Evolutionary conservation across 768 basidiomycete genomes (phyloP), one percentile per base, ranked within the genome.

Genomic region (Trametes maxima): DNA sequence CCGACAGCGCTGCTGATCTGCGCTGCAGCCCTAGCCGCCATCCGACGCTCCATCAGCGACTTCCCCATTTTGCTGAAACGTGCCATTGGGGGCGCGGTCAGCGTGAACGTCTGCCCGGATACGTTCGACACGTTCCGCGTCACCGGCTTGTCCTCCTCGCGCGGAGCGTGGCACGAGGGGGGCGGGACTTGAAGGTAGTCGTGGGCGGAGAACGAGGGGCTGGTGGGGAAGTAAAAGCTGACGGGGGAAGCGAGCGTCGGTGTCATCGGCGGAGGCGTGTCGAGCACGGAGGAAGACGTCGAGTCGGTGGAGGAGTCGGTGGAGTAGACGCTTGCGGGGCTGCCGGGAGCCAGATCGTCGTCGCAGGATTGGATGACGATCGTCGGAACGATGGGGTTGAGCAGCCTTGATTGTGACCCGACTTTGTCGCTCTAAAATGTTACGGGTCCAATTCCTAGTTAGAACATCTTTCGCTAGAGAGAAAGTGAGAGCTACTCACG

Each of bases 111-210:
- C 54, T 28, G 21, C 16, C 60, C 60, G 6, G 60, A 62, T 22
- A 51, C 36, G 33, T 45, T 58, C 39, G 62, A 57, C 44, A 54
- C 51, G 17, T 51, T 57, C 36, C 49, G 45, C 55, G 21, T 46
- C n/a, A 47, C 45, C 46, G 43, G 37, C 21, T 44, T 48, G 37
- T 58, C 57, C 40, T 58, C 61, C 25, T 53, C 50, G 36, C 61
- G 56, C 42, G 62, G 62, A 8, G 51, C 56, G 52, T 63, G 47
- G 52, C 47, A 63, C n/a, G 50, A 58, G 3, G 62, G 39, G 39
- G 51, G 56, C 14, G 62, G 56, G 21, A 63, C 56, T 35, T 63
- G 62, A 16, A 63, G 57, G 40, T 58, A 54, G 33, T 58, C 56
- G 24, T 16, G 10, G 7, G 40, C 25, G 2, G 55, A 47, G 62